phyloP scores from a whole-genome alignment of 2,329 filamentous ascomycete genomes.

The Didymella pinodella region DNA sequence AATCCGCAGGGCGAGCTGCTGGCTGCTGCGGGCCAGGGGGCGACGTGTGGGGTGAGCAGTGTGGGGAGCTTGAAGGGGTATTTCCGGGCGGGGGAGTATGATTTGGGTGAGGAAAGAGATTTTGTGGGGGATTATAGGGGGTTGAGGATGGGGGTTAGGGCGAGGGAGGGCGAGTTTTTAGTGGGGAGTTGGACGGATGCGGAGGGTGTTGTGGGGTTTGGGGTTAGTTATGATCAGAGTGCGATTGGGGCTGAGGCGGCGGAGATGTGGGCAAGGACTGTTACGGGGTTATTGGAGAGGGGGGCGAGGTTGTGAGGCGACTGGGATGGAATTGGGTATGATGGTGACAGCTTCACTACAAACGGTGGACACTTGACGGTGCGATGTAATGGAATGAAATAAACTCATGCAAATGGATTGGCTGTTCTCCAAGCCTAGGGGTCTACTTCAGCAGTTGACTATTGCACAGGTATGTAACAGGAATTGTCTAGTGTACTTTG shows the following conservation, averaged over 20 bases:
- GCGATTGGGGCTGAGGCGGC: conserved; percentile 45
- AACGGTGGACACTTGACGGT: too few relatives aligned
- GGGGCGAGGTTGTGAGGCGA: conserved; percentile 4
- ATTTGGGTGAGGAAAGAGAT: conserved; percentile 40
- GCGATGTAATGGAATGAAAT: too few relatives aligned
- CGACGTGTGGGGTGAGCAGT: conserved; percentile 57
- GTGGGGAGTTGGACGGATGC: conserved; percentile 53
- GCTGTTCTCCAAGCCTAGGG: conserved; percentile 39
- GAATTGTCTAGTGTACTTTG: conserved; percentile 33
- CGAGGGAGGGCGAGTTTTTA: conserved; percentile 57
- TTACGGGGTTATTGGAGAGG: conserved; percentile 43
- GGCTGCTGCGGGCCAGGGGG: conserved; percentile 43
- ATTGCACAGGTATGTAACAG: conserved; percentile 55
- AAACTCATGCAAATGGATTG: conserved; percentile 31
- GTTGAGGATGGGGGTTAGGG: conserved; percentile 52
- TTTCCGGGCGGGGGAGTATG: conserved; percentile 41
- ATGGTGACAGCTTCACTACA: too few relatives aligned
- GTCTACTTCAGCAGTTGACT: conserved; percentile 49
- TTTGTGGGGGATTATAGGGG: conserved; percentile 53
- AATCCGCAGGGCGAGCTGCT: conserved; percentile 52
- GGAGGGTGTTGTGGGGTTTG: conserved; percentile 47
- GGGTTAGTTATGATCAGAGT: conserved; percentile 54
- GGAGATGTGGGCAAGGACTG: conserved; percentile 42
- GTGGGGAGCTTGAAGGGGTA: conserved; percentile 50
- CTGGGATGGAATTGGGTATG: too few relatives aligned